Evolutionary conservation across 2,329 filamentous ascomycete genomes (phyloP).

Genomic region (Anthostomella pinea): DNA sequence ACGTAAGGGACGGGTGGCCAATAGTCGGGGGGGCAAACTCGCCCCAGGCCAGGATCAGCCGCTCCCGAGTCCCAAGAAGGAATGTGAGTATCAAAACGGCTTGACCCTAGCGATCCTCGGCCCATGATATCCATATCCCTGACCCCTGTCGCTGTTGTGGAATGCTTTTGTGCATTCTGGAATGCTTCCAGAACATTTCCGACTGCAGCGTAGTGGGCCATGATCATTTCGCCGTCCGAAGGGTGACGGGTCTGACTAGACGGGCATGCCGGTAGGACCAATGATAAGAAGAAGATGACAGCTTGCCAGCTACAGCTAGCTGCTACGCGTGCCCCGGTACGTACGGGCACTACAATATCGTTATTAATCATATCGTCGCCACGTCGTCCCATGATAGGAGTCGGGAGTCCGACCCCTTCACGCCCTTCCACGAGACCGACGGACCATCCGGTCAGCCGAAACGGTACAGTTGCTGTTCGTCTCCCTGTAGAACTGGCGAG

Average conservation of each 20-base stretch:
- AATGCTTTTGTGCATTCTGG: slow-evolving; percentile 23
- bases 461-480: too few species aligned
- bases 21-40: too few species aligned
- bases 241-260: slow-evolving; percentile 12
- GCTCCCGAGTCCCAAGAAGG: slow-evolving; percentile 17
- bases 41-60: too few species aligned
- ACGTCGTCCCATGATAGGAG: background rate
- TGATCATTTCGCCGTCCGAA: slow-evolving; percentile 11
- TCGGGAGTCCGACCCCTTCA: background rate
- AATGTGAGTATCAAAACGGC: slow-evolving; percentile 13
- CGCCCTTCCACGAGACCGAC: too few species aligned
- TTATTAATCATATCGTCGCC: background rate
- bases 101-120: background rate
- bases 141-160: slow-evolving; percentile 6
- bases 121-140: slow-evolving; percentile 1
- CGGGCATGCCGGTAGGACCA: slow-evolving; percentile 25
- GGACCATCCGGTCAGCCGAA: too few species aligned
- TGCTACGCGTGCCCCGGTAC: slow-evolving; percentile 3
- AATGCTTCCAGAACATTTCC: slow-evolving; percentile 28
- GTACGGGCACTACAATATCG: background rate
- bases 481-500: too few species aligned
- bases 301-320: background rate
- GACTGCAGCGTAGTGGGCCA: slow-evolving; percentile 10
- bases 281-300: slow-evolving; percentile 2
- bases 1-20: background rate